Base-by-base conservation (phyloP, 202 grass and related monocot genomes). In the Musa balbisiana region DNA sequence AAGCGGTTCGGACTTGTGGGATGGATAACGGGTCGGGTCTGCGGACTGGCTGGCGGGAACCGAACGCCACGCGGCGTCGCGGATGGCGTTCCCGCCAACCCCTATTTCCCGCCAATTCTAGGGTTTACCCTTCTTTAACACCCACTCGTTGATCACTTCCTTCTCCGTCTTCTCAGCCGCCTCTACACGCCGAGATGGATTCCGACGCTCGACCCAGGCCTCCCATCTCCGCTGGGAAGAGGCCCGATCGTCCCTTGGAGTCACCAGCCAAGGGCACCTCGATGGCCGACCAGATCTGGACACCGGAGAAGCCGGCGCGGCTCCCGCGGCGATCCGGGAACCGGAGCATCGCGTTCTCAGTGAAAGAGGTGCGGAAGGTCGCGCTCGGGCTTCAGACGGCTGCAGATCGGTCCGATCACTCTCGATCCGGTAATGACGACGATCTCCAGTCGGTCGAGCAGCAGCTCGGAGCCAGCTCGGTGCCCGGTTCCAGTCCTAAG, bases 321-420 rank as follows among this genome's bases (percentile, higher is more conserved):
- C 67, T 24, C 2, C 80, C 82, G 22, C 82, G 64, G 71, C 56
- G 58, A 19, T 17, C 64, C 58, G 79, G 74, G 51, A 76, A 76
- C 60, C 80, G 84, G 71, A 84, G 80, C 64, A 43, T 96, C 17
- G 87, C 87, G 21, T 82, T 90, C 79, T 96, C 92, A 21, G 75
- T 92, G 8, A 90, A 85, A 77, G 85, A 66, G 74, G 80, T 93
- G 50, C 79, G 78, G 16, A 81, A 51, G 25, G 82, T 84, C 1
- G 85, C 87, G 15, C 85, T 92, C 8, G 78, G 60, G 27, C 78
- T 92, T 67, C 93, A 75, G 22, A 80, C 52, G 67, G 4, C 10
- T 17, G 1, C 76, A 20, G 79, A 86, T 22, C 74, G 78, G 3
- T 21, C 26, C 52, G 1, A 52, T 79, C 77, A 71, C 52, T 9